A percentile compares a stretch with the other conserved stretches of the same genome.
phyloP scores from a whole-genome alignment of 169 alveolate genomes.

The Perkinsus chesapeaki region DNA sequence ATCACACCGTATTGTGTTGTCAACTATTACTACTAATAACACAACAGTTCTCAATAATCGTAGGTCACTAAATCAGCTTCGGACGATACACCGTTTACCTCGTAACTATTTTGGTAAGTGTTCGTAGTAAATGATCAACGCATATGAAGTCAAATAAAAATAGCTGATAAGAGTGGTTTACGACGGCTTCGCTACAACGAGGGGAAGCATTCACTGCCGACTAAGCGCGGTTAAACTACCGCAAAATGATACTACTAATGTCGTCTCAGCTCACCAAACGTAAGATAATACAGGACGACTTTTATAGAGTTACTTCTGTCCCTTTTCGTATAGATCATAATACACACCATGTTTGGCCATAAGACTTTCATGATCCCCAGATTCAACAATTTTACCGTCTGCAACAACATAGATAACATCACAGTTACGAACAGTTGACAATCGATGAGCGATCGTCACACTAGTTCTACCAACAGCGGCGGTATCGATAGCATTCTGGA shows the following conservation, averaged over 20 bases:
- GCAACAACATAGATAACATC: conserved; percentile 61
- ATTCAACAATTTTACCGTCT: conserved; percentile 56
- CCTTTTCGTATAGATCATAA: not conserved
- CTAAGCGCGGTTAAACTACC: not conserved
- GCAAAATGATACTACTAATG: not conserved
- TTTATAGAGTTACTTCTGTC: not conserved
- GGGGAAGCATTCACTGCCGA: not conserved
- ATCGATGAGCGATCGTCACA: conserved; percentile 23
- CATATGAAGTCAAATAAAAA: too few species aligned
- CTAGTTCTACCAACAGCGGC: conserved; percentile 7
- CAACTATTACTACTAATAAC: too few species aligned
- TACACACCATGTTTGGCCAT: conserved; percentile 41
- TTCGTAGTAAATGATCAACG: too few species aligned
- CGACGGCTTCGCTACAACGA: not conserved
- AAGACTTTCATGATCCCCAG: conserved; percentile 57
- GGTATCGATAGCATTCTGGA: conserved; percentile 16
- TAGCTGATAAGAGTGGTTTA: too few species aligned
- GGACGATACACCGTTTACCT: too few species aligned
- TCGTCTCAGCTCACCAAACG: not conserved
- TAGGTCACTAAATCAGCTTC: too few species aligned
- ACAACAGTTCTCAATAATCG: too few species aligned
- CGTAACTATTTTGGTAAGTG: too few species aligned
- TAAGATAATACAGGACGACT: not conserved
- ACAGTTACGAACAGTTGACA: conserved; percentile 38
- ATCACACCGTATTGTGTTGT: too few species aligned